Percentiles rank a stretch among this genome's conserved stretches.
Conservation (phyloP, 2,329 filamentous ascomycete species). For the Monilinia polystroma region DNA sequence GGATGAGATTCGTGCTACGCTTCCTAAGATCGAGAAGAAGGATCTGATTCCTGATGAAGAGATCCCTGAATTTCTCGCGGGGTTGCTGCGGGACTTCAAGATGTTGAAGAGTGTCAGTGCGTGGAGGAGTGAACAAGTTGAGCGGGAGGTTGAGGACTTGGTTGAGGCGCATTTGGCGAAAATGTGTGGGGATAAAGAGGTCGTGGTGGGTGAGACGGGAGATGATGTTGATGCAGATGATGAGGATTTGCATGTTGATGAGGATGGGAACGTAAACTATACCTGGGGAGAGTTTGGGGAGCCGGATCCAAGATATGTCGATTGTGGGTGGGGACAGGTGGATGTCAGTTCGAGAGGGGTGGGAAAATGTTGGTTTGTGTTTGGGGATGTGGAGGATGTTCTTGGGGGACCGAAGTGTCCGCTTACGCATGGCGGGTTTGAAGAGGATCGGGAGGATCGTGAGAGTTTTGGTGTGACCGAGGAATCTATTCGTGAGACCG, state of each 20-base stretch:
- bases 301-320: background rate
- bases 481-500: background rate
- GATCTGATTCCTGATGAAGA: background rate
- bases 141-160: background rate
- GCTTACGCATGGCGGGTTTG: background rate
- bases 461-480: background rate
- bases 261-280: background rate
- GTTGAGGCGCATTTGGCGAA: background rate
- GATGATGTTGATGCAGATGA: background rate
- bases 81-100: background rate
- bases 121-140: background rate
- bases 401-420: background rate
- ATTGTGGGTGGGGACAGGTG: constrained; percentile 2
- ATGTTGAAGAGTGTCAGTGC: background rate
- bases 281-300: background rate
- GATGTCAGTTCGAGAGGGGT: background rate
- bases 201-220: background rate
- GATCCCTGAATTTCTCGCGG: background rate
- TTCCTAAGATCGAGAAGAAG: background rate
- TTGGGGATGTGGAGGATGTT: background rate
- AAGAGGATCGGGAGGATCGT: background rate
- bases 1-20: background rate
- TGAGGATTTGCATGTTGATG: accelerated
- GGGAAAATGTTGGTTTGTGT: background rate
- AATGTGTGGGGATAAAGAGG: too few species aligned